Evolutionary conservation across 2,329 filamentous ascomycete genomes (phyloP).

Genomic region (Exophiala calicioides): DNA sequence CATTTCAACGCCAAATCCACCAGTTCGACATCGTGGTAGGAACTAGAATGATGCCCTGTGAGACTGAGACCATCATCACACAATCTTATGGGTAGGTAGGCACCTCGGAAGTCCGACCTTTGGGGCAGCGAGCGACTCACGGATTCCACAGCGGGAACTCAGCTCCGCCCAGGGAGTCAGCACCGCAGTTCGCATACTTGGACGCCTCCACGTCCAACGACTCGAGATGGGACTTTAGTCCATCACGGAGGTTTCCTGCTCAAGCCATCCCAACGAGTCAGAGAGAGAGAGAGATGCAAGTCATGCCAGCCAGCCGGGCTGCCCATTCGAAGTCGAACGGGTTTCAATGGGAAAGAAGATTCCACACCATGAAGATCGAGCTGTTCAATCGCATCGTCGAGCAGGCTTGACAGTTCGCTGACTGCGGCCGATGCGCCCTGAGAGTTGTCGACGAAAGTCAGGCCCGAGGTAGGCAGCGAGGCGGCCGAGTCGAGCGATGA

Average conservation of each 20-base stretch:
- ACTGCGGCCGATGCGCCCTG: conserved; percentile 2
- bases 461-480: not conserved
- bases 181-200: conserved; percentile 5
- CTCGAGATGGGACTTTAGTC: not conserved
- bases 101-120: too few species aligned
- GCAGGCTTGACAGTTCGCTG: not conserved
- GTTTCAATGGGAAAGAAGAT: conserved; percentile 1
- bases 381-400: conserved; percentile 3
- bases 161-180: too few species aligned
- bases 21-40: not conserved
- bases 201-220: not conserved
- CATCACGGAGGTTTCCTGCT: conserved; percentile 1
- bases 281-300: too few species aligned
- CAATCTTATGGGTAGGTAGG: too few species aligned
- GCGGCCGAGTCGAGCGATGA: conserved; percentile 2
- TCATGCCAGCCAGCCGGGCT: too few species aligned
- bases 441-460: conserved; percentile 3
- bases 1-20: not conserved
- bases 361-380: conserved; percentile 1
- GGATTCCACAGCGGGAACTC: not conserved
- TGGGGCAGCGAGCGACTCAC: too few species aligned
- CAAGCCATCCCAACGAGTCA: not conserved
- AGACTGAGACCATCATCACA: too few species aligned
- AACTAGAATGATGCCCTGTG: too few species aligned
- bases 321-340: too few species aligned